A percentile compares a stretch with the other conserved stretches of the same genome.
Evolutionary conservation across 148 eudicot species (phyloP).

Genomic region (Vaccinium vitisidaea): DNA sequence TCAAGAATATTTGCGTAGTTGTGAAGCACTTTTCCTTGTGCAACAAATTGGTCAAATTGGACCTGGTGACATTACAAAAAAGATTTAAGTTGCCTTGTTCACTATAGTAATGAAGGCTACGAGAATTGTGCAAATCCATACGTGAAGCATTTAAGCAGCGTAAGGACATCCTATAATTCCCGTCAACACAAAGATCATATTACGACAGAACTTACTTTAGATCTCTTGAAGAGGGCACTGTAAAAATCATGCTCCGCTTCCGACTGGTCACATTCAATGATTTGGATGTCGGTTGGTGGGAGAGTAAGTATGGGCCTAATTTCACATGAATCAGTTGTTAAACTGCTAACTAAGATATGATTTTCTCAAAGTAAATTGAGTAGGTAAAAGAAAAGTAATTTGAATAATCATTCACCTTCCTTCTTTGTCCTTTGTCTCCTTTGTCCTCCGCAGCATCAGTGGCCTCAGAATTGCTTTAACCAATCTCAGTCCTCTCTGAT

Average conservation of each 20-base stretch:
- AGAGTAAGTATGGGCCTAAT: conserved; percentile 62
- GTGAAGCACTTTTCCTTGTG: conserved; percentile 72
- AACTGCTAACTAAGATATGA: neutral
- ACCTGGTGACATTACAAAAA: conserved; percentile 37
- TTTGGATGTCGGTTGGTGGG: conserved; percentile 64
- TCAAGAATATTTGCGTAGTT: conserved; percentile 71
- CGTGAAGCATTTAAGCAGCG: neutral
- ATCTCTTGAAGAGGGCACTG: conserved; percentile 67
- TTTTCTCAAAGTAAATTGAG: neutral
- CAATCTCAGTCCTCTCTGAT: conserved; percentile 49
- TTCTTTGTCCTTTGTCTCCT: conserved; percentile 57
- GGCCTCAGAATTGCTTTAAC: conserved; percentile 58
- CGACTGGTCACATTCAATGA: conserved; percentile 59
- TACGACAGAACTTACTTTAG: conserved; percentile 41
- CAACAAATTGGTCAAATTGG: conserved; percentile 66
- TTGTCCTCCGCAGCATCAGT: conserved; percentile 69
- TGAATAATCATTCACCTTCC: conserved; percentile 54
- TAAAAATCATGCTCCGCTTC: conserved; percentile 71
- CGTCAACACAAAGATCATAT: neutral
- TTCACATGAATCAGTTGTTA: conserved; percentile 10
- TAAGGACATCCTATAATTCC: neutral
- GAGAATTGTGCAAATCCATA: too few species aligned
- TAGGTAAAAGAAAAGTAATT: neutral
- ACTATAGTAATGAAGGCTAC: neutral
- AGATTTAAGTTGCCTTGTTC: neutral